Evolutionary conservation across 2,329 filamentous ascomycete genomes (phyloP), one percentile per base, ranked within the genome.

Genomic region (Epicoccum sorghinum): DNA sequence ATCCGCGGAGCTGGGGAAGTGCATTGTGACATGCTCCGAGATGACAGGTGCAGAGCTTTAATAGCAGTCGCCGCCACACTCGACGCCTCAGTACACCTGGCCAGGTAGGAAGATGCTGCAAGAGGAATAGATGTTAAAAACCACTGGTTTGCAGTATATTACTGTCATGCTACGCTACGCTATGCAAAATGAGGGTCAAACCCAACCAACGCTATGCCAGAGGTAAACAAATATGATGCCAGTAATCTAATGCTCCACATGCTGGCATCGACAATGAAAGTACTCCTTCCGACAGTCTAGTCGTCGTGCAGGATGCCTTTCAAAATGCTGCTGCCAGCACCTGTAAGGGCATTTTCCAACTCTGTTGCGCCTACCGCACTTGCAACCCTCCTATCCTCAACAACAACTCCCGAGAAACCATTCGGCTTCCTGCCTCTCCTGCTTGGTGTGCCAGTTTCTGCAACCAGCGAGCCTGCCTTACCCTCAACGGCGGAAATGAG

Each of bases 361-460:
- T 96, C 92, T 67, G 85, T 88, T 69, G 91, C 87, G n/a, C 87
- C 86, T 18, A 93, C 88, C 69, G 86, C 90, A 75, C 90, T 92
- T 3, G 89, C 88, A 42, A 96, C 83, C 49, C 87, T 84, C 73
- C 87, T 89, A 73, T 96, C 92, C 62, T 96, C 91, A 1, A 80
- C 78, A 18, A 71, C 66, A n/a, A 67, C 58, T 75, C 80, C 68
- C 70, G 83, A 74, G 45, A 75, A 77, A 74, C 70, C 61, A 62
- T 71, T 58, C 4, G 41, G 55, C 64, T 59, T 65, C 63, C 86
- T 82, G 1, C 85, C 83, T 48, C 86, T 86, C 68, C 88, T 89
- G 62, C 88, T 89, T 1, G 90, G 90, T 7, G 89, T 91, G 58
- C 87, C 85, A 29, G 85, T 77, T 38, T 84, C 72, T 60, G 77